Conservation (phyloP, 148 eudicot species). For the Persicaria maculosa region DNA sequence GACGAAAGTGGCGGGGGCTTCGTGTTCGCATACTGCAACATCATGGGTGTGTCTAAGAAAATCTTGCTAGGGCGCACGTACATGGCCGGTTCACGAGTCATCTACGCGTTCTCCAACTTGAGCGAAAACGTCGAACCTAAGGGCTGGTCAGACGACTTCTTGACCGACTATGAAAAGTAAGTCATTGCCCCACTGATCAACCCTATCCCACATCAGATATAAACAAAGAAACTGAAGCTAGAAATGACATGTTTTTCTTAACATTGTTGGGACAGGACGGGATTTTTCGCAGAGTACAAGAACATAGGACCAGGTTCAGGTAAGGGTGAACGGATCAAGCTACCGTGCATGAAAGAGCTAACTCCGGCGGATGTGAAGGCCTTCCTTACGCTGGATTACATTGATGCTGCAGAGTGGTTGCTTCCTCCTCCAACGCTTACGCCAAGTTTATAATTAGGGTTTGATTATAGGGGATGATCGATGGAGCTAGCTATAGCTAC, state of each 20-base stretch:
- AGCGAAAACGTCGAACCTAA: not conserved
- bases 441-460: not conserved
- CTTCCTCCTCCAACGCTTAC: not conserved
- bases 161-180: constrained; percentile 13
- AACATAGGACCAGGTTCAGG: constrained; percentile 2
- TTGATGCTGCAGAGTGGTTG: constrained; percentile 7
- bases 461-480: not conserved
- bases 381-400: constrained; percentile 5
- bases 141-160: constrained; percentile 7
- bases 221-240: not conserved
- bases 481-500: not conserved
- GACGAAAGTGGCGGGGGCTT: constrained; percentile 1
- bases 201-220: not conserved
- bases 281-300: not conserved
- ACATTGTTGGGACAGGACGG: constrained; percentile 6
- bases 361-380: not conserved
- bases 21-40: not conserved
- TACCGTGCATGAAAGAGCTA: not conserved
- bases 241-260: not conserved
- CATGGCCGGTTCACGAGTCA: constrained; percentile 9
- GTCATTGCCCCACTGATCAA: not conserved
- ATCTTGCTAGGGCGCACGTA: constrained; percentile 2
- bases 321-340: not conserved
- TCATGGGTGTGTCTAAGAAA: not conserved
- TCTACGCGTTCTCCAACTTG: not conserved